Percentiles rank a stretch among this genome's conserved stretches.
Evolutionary conservation across 495 filamentous ascomycete species (phyloP).

Genomic region (Sabuloglossum arenarium): DNA sequence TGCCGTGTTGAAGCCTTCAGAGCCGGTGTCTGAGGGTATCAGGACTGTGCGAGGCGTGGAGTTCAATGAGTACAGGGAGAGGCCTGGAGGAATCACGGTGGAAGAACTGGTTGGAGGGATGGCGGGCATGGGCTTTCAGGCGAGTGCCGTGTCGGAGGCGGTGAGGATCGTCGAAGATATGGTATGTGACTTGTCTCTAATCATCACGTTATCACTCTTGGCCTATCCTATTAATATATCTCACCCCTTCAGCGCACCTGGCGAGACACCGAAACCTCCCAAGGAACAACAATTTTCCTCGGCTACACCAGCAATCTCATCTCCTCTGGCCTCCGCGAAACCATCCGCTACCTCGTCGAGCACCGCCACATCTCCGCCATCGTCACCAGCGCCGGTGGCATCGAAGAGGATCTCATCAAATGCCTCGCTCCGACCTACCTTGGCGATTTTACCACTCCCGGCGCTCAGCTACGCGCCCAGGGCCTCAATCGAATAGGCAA

Average conservation of each 20-base stretch:
- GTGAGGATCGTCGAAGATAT: slow-evolving; percentile 84
- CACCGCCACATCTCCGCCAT: slow-evolving; percentile 79
- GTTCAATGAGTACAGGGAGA: slow-evolving; percentile 57
- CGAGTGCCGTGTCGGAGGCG: slow-evolving; percentile 64
- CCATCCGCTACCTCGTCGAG: slow-evolving; percentile 76
- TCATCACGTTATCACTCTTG: background rate
- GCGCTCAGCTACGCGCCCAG: slow-evolving; percentile 52
- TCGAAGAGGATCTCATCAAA: slow-evolving; percentile 97
- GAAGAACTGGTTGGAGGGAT: slow-evolving; percentile 68
- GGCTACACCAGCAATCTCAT: slow-evolving; percentile 96
- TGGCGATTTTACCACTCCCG: slow-evolving; percentile 55
- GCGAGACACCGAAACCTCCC: slow-evolving; percentile 47
- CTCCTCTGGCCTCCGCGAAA: slow-evolving; percentile 81
- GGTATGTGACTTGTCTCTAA: slow-evolving; percentile 27
- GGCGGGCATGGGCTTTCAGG: slow-evolving; percentile 81
- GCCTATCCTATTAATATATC: background rate
- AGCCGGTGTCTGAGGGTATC: slow-evolving; percentile 46
- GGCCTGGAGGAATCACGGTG: slow-evolving; percentile 39
- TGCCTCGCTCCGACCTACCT: slow-evolving; percentile 87
- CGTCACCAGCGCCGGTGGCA: slow-evolving; percentile 88
- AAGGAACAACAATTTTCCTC: slow-evolving; percentile 77
- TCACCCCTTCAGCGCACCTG: slow-evolving; percentile 37
- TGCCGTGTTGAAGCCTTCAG: slow-evolving; percentile 78
- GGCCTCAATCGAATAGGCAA: slow-evolving; percentile 94
- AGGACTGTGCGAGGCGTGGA: slow-evolving; percentile 69